phyloP scores from a whole-genome alignment of 2,329 filamentous ascomycete genomes.

The Diaporthe ilicicola region DNA sequence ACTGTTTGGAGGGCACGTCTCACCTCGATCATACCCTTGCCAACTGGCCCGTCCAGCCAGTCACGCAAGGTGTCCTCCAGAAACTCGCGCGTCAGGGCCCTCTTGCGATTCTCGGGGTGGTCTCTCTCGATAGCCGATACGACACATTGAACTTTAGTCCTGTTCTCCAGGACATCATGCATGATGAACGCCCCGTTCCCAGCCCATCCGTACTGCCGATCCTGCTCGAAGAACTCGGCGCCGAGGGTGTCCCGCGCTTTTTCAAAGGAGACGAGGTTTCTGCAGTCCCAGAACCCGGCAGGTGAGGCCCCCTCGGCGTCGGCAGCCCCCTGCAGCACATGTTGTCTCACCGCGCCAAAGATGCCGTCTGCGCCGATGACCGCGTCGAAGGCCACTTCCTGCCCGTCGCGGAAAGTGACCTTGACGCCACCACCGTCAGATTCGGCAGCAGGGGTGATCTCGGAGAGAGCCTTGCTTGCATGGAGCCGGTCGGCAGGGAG shows the following conservation, averaged over 20 bases:
- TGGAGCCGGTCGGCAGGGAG: conserved; percentile 33
- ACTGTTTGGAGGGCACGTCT: neutral
- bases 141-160: conserved; percentile 35
- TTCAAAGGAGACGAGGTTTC: conserved; percentile 33
- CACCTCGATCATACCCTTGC: conserved; percentile 29
- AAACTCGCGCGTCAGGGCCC: conserved; percentile 26
- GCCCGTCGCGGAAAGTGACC: conserved; percentile 35
- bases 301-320: conserved; percentile 23
- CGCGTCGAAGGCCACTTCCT: conserved; percentile 31
- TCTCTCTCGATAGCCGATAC: conserved; percentile 34
- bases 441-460: conserved; percentile 10
- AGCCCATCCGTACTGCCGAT: conserved; percentile 35
- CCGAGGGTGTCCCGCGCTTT: conserved; percentile 30
- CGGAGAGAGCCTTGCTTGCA: conserved; percentile 32
- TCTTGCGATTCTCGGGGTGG: conserved; percentile 26
- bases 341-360: conserved; percentile 34
- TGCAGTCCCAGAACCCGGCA: conserved; percentile 34
- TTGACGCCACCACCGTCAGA: neutral
- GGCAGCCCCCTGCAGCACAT: conserved; percentile 33
- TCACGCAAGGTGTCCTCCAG: conserved; percentile 24
- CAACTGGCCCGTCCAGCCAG: conserved; percentile 26
- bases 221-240: conserved; percentile 30
- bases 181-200: conserved; percentile 34
- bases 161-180: conserved; percentile 33
- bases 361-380: conserved; percentile 39